phyloP scores from a whole-genome alignment of 345 rosid genomes.

The Durio zibethinus region DNA sequence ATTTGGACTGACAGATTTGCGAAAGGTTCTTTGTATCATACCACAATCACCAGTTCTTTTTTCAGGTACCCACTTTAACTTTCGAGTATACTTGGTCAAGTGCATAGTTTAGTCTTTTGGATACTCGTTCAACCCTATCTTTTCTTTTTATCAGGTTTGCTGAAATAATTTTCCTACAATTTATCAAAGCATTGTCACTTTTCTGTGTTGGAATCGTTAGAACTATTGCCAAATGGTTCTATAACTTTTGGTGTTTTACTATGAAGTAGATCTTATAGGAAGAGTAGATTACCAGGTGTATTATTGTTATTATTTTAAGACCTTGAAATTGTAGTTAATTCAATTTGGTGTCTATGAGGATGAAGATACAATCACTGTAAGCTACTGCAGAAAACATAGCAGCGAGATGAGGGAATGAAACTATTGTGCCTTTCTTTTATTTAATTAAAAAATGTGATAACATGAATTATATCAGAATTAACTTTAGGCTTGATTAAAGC shows the following conservation, averaged over 20 bases:
- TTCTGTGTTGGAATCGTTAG: neutral
- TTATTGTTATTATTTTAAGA: neutral
- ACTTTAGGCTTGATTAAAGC: neutral
- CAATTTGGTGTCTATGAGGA: neutral
- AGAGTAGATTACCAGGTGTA: neutral
- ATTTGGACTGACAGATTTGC: constrained; percentile 73
- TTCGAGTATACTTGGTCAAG: neutral
- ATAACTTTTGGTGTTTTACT: neutral
- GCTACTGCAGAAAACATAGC: neutral
- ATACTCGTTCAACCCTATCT: neutral
- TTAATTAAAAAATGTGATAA: neutral
- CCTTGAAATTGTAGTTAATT: neutral
- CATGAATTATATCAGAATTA: neutral
- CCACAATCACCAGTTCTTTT: constrained; percentile 96
- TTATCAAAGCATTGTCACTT: neutral
- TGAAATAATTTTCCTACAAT: neutral
- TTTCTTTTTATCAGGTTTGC: neutral
- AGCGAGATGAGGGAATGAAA: neutral
- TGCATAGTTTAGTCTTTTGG: neutral
- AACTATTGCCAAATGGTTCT: neutral
- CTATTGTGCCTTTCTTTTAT: neutral
- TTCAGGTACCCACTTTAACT: constrained; percentile 55
- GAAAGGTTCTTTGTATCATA: constrained; percentile 79
- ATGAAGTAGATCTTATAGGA: neutral
- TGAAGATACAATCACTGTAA: neutral